Base-by-base conservation (phyloP, 106 monocot species). In the Platanthera zijinensis region DNA sequence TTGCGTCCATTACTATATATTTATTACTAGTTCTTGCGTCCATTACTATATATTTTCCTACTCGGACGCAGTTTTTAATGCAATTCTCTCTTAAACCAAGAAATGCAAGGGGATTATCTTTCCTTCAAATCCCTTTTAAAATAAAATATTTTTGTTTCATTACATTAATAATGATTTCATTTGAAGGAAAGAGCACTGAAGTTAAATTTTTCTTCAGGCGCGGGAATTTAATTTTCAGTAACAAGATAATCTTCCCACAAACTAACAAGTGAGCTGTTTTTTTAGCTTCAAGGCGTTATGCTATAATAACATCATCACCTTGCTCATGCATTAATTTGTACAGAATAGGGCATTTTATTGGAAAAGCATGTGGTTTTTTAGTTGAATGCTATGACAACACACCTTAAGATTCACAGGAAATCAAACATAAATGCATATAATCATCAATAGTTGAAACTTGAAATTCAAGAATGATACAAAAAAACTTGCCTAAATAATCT, bases 401-500 rank as follows among this genome's bases (percentile, higher is more conserved):
- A 56, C 56, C 56, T 56, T 15, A n/a, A 56, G 13, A 56, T 56
- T 56, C 56, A 15, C 56, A 56, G 56, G 5, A 61, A 61, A 19
- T 61, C 9, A 19, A 61, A 19, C 8, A 61, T 21, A 61, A 21
- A 61, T 61, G 18, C 21, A 61, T 61, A 61, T 5, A 8, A 61
- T 19, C 18, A 61, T 6, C 21, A 5, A 61, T 0, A 19, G 19
- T 61, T 61, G 6, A 61, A 61, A 19, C 28, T 64, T 30, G 66
- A 1, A 39, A 30, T 30, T 66, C 11, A 17, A 70, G 30, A 57
- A 56, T 25, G 30, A 57, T 7, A 45, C 13, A 74, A 45, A 54
- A 74, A 75, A 51, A 22, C 48, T 71, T 90, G 90, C 97, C 89
- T 67, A 94, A 83, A 57, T 99, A 99, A 76, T 94, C 97, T 81